Base-by-base conservation (phyloP, 495 filamentous ascomycete species). In the Aspergillus cavernicola region DNA sequence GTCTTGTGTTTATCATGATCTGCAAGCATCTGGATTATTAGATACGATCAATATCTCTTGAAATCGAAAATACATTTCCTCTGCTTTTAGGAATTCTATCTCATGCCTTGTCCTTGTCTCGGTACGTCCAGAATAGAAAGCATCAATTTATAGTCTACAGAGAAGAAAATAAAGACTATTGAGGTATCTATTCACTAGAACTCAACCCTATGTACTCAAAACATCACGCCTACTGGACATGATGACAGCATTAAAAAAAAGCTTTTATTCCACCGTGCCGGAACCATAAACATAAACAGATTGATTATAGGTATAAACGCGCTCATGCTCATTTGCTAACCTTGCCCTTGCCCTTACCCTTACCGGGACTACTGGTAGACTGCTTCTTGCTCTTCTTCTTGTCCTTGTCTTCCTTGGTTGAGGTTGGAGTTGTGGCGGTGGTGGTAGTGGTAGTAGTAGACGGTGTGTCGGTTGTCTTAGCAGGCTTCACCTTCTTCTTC, bases 291-390 rank as follows among this genome's bases (percentile, higher is more conserved):
- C 56, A 41, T 51, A 66, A 47, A 54, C 46, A 63, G 51, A 60
- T n/a, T 38, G 22, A 58, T 22, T 26, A 52, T 38, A 52, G 26
- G 20, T 15, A 36, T 50, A 29, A 63, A 39, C 32, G 20, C 48
- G 53, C 51, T 45, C 49, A n/a, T n/a, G 53, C 53, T 69, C 58
- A 67, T 68, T 75, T 76, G 54, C 37, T 56, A 24, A 61, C 56
- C 61, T 75, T 75, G 63, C 69, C 71, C 41, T 43, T 43, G n/a
- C n/a, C n/a, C 68, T 71, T 74, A 50, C 29, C 47, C 52, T 48
- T 63, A 16, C 49, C 53, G 1, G 50, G 35, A 35, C 52, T 54
- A 22, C 2, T 28, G 4, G 40, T 6, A 29, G 42, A 26, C 35
- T 37, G 31, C 53, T 59, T 55, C 48, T 61, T 61, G 32, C 48